These are phyloP conservation scores for Coemansia erecta DNA, from an alignment of 192 early-diverging fungal species.

Conservation along the genomic window DNA sequence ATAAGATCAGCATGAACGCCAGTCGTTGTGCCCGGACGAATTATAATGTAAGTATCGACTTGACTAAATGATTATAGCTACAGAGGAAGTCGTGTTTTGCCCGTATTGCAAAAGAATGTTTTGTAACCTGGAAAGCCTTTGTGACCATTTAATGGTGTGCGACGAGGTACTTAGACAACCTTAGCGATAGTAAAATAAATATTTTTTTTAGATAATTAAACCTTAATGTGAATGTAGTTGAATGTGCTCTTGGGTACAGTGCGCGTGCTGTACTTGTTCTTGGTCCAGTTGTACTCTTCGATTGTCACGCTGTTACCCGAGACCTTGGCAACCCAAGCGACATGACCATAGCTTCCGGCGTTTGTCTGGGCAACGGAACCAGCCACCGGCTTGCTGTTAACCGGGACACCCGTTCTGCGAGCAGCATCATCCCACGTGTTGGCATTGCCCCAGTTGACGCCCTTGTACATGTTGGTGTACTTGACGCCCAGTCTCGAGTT, in stretches of 20 bases:
- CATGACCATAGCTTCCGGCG: conserved; percentile 31
- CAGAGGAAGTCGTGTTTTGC: no score
- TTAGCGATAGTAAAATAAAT: no score
- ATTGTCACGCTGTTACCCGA: conserved; percentile 19
- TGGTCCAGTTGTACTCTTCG: conserved; percentile 20
- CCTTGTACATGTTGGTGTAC: conserved; percentile 51
- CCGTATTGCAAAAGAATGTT: no score
- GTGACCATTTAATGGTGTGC: no score
- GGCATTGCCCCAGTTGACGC: conserved; percentile 21
- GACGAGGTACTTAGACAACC: no score
- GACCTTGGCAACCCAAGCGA: conserved; percentile 45
- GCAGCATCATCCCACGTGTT: conserved; percentile 16
- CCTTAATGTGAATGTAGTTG: conserved; percentile 18
- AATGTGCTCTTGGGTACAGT: conserved; percentile 16
- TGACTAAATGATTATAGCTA: no score
- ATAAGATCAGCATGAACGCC: neutral
- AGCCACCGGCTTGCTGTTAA: conserved; percentile 1
- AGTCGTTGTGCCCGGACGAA: neutral
- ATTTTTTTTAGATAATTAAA: no score
- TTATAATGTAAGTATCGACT: no score
- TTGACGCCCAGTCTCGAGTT: conserved; percentile 41
- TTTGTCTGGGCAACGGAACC: conserved; percentile 6
- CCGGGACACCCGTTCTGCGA: neutral
- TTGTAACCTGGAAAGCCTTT: no score
- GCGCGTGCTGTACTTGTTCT: conserved; percentile 5